Evolutionary conservation across 2,329 filamentous ascomycete genomes (phyloP).

Genomic region (Penicillium sp.): DNA sequence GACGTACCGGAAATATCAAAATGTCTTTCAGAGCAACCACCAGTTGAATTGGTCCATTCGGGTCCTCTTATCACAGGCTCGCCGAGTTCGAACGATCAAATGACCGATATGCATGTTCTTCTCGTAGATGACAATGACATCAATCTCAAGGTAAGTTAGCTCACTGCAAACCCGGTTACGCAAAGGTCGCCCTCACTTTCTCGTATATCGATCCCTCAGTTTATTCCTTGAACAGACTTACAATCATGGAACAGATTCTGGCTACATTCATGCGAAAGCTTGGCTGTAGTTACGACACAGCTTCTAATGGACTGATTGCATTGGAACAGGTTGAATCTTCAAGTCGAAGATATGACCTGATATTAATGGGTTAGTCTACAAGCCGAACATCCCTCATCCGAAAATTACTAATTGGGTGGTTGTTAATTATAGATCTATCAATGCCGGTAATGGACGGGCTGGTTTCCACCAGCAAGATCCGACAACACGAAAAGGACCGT

Average conservation of each 20-base stretch:
- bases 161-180: background rate
- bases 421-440: conserved; percentile 37
- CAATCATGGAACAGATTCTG: conserved; percentile 27
- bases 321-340: conserved; percentile 35
- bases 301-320: conserved; percentile 40
- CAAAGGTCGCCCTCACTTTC: background rate
- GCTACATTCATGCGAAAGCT: conserved; percentile 40
- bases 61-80: background rate
- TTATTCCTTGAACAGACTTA: background rate
- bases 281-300: conserved; percentile 37
- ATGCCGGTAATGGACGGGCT: conserved; percentile 49
- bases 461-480: conserved; percentile 42
- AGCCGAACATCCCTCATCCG: background rate
- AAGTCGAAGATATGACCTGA: conserved; percentile 34
- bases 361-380: conserved; percentile 31
- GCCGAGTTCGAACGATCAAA: background rate
- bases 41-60: background rate
- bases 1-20: background rate
- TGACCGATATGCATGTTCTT: conserved; percentile 27
- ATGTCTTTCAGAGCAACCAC: background rate
- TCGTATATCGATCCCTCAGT: too few relatives aligned
- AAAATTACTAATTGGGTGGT: background rate
- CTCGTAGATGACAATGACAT: conserved; percentile 46
- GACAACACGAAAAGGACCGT: conserved; percentile 33
- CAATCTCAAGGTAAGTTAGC: conserved; percentile 32